Conservation (phyloP, 176 grass and related monocot species). For the Echinochloa phyllopogon region DNA sequence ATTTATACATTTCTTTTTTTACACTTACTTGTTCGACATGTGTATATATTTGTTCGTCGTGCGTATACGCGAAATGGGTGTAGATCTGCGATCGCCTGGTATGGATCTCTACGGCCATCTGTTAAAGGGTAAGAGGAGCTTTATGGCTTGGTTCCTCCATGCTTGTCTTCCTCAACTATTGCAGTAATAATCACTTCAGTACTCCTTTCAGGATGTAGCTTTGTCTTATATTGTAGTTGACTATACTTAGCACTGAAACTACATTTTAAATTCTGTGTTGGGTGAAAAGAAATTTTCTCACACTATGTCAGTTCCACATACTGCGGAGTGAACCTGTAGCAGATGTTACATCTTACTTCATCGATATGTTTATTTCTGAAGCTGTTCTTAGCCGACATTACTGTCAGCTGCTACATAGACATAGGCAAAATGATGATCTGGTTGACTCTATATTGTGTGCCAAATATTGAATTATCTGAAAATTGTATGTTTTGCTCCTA, state of each 20-base stretch:
- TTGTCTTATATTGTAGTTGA: neutral
- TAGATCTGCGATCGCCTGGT: neutral
- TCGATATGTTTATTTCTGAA: neutral
- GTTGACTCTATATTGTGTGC: neutral
- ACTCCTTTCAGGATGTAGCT: neutral
- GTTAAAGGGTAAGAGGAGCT: neutral
- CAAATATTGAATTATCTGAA: conserved; percentile 1
- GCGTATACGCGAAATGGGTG: neutral
- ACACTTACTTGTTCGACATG: no score
- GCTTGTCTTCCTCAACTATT: neutral
- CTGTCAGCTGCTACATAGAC: neutral
- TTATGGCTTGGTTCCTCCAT: neutral
- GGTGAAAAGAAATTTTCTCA: neutral
- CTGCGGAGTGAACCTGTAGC: neutral
- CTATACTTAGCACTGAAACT: neutral
- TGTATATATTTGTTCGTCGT: no score
- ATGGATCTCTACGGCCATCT: neutral
- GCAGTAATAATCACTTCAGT: neutral
- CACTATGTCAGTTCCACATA: neutral
- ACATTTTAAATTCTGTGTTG: neutral
- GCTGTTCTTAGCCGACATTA: neutral
- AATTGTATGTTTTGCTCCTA: neutral
- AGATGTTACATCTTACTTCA: neutral
- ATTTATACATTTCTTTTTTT: no score
- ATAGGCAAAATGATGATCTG: neutral